Evolutionary conservation across 768 basidiomycete genomes (phyloP).

Genomic region (Terana coerulea): DNA sequence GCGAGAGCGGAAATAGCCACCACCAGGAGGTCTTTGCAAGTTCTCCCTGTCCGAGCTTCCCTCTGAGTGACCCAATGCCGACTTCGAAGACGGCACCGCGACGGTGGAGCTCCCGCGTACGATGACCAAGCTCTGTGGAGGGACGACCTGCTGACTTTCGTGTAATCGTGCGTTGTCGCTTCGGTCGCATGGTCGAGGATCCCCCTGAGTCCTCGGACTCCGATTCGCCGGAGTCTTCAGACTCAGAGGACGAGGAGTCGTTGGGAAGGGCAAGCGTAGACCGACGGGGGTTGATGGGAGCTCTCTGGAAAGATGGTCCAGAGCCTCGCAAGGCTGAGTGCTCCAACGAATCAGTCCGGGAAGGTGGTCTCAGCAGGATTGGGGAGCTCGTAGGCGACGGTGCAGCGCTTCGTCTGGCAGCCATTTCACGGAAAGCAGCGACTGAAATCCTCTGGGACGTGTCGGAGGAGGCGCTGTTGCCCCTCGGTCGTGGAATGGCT

Average conservation of each 20-base stretch:
- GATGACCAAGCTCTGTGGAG: conserved; percentile 27
- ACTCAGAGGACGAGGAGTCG: conserved; percentile 16
- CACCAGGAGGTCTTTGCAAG: conserved; percentile 7
- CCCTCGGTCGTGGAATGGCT: conserved; percentile 50
- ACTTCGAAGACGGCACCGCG: conserved; percentile 14
- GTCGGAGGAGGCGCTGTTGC: conserved; percentile 56
- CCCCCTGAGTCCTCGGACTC: conserved; percentile 26
- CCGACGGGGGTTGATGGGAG: conserved; percentile 12
- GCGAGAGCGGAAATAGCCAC: conserved; percentile 32
- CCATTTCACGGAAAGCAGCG: conserved; percentile 77
- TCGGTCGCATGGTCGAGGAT: conserved; percentile 29
- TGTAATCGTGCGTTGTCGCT: conserved; percentile 32
- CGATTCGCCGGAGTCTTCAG: conserved; percentile 29
- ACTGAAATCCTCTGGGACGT: conserved; percentile 74
- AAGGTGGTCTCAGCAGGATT: conserved; percentile 34
- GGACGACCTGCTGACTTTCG: conserved; percentile 14
- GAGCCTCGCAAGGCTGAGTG: conserved; percentile 18
- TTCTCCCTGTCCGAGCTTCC: conserved; percentile 4
- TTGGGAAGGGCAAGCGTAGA: conserved; percentile 23
- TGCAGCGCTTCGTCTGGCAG: conserved; percentile 59
- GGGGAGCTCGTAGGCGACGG: conserved; percentile 56
- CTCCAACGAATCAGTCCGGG: conserved; percentile 14
- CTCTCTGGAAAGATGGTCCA: conserved; percentile 13
- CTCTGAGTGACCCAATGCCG: conserved; percentile 15
- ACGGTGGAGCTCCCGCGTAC: conserved; percentile 5